phyloP scores from a whole-genome alignment of 78 protist genomes.

The Emiliania huxleyi region DNA sequence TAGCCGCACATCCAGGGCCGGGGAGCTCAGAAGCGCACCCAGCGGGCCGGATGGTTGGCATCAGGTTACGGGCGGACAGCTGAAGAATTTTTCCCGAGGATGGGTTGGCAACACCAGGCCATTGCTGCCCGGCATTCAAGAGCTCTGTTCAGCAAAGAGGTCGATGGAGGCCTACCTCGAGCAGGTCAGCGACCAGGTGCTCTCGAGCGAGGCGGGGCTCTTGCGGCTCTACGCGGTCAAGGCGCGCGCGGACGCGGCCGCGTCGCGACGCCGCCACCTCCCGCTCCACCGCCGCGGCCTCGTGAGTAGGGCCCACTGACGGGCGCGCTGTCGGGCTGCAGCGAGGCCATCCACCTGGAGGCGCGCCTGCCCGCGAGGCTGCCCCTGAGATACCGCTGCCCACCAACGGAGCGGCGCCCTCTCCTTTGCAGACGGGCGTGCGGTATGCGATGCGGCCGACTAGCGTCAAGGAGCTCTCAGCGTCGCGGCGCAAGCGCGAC shows the following conservation, averaged over 20 bases:
- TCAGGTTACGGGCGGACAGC: too few species aligned
- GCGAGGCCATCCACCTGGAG: background rate
- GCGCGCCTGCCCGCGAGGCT: background rate
- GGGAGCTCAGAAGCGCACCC: too few species aligned
- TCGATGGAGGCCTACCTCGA: background rate
- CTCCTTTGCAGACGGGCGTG: background rate
- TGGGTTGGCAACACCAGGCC: too few species aligned
- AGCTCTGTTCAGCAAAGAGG: too few species aligned
- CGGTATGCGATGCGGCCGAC: background rate
- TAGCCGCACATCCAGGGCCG: too few species aligned
- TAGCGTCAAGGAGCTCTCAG: background rate
- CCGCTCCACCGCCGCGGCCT: too few species aligned
- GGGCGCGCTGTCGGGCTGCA: background rate
- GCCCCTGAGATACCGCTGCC: background rate
- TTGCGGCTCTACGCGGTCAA: background rate
- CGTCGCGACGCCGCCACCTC: too few species aligned
- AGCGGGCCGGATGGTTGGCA: too few species aligned
- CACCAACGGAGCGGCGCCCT: background rate
- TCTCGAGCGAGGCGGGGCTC: background rate
- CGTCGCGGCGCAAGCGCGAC: background rate
- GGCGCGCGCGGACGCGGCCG: too few species aligned
- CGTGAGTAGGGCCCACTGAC: too few species aligned
- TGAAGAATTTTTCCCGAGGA: too few species aligned
- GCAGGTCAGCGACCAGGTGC: background rate
- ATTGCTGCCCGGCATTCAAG: too few species aligned